A percentile compares a stretch with the other conserved stretches of the same genome.
phyloP scores from a whole-genome alignment of 768 basidiomycete genomes.

The Dacryopinax spathularia region DNA sequence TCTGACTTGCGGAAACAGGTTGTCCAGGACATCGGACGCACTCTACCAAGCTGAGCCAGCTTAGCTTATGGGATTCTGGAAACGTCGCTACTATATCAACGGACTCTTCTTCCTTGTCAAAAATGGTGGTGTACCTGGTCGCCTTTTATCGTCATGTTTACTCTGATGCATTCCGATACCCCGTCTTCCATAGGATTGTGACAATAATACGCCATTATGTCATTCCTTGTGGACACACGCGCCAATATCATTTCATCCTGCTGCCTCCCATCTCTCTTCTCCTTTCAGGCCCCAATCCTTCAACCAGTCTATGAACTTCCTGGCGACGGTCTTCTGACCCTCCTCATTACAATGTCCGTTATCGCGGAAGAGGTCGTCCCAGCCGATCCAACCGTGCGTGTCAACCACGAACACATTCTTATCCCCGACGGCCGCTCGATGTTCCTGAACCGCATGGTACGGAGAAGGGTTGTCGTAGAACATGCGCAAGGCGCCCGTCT shows the following conservation, averaged over 20 bases:
- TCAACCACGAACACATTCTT: conserved; percentile 38
- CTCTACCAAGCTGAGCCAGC: conserved; percentile 12
- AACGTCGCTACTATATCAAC: too few species aligned
- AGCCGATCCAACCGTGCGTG: conserved; percentile 43
- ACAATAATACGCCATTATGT: too few species aligned
- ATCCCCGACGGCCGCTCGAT: conserved; percentile 29
- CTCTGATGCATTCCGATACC: background rate
- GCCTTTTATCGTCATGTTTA: background rate
- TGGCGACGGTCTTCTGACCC: conserved; percentile 37
- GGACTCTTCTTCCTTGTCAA: background rate
- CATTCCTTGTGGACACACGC: too few species aligned
- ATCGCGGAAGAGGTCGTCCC: conserved; percentile 31
- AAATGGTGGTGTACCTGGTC: background rate
- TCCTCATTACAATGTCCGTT: conserved; percentile 37
- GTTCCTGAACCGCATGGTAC: background rate
- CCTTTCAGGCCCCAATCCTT: conserved; percentile 34
- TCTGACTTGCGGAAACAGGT: conserved; percentile 57
- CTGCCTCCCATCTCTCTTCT: conserved; percentile 12
- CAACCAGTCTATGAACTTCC: conserved; percentile 34
- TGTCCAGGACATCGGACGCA: conserved; percentile 37
- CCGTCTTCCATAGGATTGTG: background rate
- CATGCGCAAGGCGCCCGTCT: background rate
- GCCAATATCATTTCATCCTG: background rate
- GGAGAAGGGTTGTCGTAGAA: background rate
- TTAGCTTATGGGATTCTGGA: background rate